Evolutionary conservation across 306 rosid species (phyloP).

Genomic region (Inga oerstediana): DNA sequence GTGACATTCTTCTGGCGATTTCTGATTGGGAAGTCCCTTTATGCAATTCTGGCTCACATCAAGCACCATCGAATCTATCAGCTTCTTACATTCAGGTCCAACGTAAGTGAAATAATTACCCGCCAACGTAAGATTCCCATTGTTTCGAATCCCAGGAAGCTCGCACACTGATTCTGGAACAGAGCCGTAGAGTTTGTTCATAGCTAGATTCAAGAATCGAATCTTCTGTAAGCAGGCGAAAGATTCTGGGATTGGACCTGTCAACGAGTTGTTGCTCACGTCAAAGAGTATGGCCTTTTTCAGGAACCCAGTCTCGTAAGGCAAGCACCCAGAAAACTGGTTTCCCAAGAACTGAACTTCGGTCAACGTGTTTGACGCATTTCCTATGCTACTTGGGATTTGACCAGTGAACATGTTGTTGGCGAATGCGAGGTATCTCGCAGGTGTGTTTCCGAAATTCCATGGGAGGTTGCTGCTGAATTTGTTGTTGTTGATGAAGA

Average conservation of each 20-base stretch:
- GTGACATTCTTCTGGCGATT: slow-evolving; percentile 20
- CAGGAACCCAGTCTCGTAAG: slow-evolving; percentile 57
- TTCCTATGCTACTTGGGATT: slow-evolving; percentile 61
- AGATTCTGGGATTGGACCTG: slow-evolving; percentile 69
- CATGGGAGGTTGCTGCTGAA: slow-evolving; percentile 40
- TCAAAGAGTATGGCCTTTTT: slow-evolving; percentile 51
- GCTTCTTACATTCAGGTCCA: slow-evolving; percentile 59
- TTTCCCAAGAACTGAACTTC: slow-evolving; percentile 69
- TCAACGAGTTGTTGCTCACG: slow-evolving; percentile 41
- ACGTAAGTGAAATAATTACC: slow-evolving; percentile 58
- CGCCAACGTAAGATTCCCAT: slow-evolving; percentile 37
- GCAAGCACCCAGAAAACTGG: slow-evolving; percentile 55
- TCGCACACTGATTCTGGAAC: slow-evolving; percentile 65
- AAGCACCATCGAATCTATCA: slow-evolving; percentile 45
- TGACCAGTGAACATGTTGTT: slow-evolving; percentile 58
- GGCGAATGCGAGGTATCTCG: slow-evolving; percentile 65
- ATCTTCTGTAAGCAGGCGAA: slow-evolving; percentile 56
- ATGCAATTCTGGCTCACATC: slow-evolving; percentile 64
- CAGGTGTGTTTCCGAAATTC: slow-evolving; percentile 53
- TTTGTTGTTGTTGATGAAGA: slow-evolving; percentile 69
- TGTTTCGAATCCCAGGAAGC: slow-evolving; percentile 39
- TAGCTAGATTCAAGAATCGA: slow-evolving; percentile 39
- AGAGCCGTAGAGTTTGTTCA: slow-evolving; percentile 47
- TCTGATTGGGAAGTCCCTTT: slow-evolving; percentile 49
- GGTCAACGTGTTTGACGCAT: slow-evolving; percentile 28